phyloP scores from a whole-genome alignment of 495 filamentous ascomycete genomes.

The Cryomyces minteri region DNA sequence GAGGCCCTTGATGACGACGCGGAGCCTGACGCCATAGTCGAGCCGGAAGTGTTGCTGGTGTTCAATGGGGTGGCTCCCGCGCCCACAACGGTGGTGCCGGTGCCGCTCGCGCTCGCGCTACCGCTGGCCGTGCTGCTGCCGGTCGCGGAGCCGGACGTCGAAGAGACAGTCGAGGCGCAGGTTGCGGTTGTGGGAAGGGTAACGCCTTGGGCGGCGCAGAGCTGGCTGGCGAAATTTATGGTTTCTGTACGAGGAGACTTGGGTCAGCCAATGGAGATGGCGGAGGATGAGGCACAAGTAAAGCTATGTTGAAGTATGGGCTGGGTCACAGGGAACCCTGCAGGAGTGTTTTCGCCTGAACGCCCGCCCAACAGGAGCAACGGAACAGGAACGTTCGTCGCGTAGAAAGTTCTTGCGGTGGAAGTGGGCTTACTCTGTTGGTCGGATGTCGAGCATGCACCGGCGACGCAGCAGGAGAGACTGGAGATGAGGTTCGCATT shows the following conservation, averaged over 20 bases:
- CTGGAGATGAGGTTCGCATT: constrained; percentile 34
- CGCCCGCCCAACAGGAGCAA: too few species aligned
- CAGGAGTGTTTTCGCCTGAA: too few species aligned
- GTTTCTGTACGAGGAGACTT: constrained; percentile 19
- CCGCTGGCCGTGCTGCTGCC: constrained; percentile 1
- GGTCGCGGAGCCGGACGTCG: background rate
- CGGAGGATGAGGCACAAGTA: too few species aligned
- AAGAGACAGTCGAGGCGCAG: constrained; percentile 7
- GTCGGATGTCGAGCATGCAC: constrained; percentile 32
- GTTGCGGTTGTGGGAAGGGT: constrained; percentile 14
- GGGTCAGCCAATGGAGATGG: too few species aligned
- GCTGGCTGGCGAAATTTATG: constrained; percentile 26
- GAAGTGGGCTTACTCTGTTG: constrained; percentile 30
- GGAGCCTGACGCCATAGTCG: background rate
- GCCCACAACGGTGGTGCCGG: background rate
- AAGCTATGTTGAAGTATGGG: too few species aligned
- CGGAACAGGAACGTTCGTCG: too few species aligned
- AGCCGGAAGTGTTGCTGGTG: background rate
- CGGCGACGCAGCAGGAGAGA: constrained; percentile 49
- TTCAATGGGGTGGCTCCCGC: background rate
- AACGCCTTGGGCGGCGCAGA: constrained; percentile 26
- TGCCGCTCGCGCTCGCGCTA: background rate
- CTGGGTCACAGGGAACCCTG: too few species aligned
- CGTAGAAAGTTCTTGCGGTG: background rate
- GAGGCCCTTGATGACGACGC: background rate